Evolutionary conservation across 73 alveolate genomes (phyloP).

Genomic region (Uronychia binucleata): DNA sequence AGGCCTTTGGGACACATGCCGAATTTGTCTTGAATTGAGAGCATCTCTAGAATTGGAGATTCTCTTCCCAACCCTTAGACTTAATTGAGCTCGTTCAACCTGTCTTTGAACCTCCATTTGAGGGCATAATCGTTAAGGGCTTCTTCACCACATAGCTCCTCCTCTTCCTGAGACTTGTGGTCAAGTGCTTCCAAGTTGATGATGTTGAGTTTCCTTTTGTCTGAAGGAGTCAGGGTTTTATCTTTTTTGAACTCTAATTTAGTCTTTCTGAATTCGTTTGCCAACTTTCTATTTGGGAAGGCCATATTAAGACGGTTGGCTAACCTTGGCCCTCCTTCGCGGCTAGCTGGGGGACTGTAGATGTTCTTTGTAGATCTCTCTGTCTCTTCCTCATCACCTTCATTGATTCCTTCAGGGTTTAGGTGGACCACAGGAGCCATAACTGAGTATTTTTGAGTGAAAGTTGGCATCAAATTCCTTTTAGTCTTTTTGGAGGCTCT

Average conservation of each 20-base stretch:
- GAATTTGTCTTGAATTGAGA: slow-evolving; percentile 1
- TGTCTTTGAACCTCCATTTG: neutral
- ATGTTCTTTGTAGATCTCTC: neutral
- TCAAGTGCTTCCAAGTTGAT: neutral
- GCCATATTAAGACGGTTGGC: neutral
- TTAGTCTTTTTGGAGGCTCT: neutral
- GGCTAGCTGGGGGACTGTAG: slow-evolving; percentile 2
- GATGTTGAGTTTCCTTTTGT: neutral
- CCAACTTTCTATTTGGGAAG: neutral
- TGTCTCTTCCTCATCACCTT: neutral
- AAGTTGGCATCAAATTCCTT: neutral
- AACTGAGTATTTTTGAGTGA: neutral
- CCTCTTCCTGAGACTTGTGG: neutral
- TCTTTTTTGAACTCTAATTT: neutral
- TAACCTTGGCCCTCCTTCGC: too few relatives aligned
- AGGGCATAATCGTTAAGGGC: neutral
- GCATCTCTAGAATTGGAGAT: slow-evolving; percentile 27
- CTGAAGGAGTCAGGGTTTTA: neutral
- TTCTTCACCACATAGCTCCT: neutral
- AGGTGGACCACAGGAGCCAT: neutral
- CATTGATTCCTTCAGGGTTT: neutral
- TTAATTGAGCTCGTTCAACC: neutral
- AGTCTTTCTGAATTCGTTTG: neutral
- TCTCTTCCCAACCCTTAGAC: neutral
- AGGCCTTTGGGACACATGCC: slow-evolving; percentile 46